These are phyloP conservation scores for Saussurea involucrata DNA, from an alignment of 129 eudicot genomes.

Conservation along the genomic window DNA sequence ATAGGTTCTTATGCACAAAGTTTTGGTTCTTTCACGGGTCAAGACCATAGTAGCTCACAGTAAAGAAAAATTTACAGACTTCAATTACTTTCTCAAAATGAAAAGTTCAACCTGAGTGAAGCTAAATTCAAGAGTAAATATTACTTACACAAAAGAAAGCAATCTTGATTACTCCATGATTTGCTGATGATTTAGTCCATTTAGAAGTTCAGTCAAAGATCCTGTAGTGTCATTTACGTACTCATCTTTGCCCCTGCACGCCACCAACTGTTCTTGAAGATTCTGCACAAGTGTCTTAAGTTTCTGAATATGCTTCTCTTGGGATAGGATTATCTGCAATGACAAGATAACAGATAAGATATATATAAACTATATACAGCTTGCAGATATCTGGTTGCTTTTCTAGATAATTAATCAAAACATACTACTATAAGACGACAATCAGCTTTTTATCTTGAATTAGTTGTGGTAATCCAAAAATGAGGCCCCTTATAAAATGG, in stretches of 20 bases:
- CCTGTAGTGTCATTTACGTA: constrained; percentile 27
- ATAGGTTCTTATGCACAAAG: not conserved
- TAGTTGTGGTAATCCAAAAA: not conserved
- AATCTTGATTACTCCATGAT: constrained; percentile 31
- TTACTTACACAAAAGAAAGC: constrained; percentile 21
- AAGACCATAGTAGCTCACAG: not conserved
- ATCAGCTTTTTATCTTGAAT: not conserved
- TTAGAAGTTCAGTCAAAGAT: constrained; percentile 33
- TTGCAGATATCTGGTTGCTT: not conserved
- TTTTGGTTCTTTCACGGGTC: not conserved
- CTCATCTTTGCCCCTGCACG: constrained; percentile 42
- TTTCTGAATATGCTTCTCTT: constrained; percentile 52
- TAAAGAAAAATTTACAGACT: not conserved
- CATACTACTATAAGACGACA: not conserved
- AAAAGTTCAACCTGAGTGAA: not conserved
- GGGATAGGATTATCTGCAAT: constrained; percentile 48
- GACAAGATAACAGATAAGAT: not conserved
- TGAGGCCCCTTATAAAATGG: not conserved
- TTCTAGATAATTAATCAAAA: not conserved
- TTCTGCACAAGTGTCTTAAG: constrained; percentile 42
- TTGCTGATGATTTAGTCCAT: constrained; percentile 38
- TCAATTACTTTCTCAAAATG: not conserved
- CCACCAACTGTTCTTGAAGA: constrained; percentile 41
- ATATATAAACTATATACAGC: not conserved
- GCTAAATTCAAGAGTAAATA: not conserved